Percentiles rank a stretch among this genome's conserved stretches.
Evolutionary conservation across 2,329 filamentous ascomycete genomes (phyloP).

Genomic region (Mycosphaerella sp.): DNA sequence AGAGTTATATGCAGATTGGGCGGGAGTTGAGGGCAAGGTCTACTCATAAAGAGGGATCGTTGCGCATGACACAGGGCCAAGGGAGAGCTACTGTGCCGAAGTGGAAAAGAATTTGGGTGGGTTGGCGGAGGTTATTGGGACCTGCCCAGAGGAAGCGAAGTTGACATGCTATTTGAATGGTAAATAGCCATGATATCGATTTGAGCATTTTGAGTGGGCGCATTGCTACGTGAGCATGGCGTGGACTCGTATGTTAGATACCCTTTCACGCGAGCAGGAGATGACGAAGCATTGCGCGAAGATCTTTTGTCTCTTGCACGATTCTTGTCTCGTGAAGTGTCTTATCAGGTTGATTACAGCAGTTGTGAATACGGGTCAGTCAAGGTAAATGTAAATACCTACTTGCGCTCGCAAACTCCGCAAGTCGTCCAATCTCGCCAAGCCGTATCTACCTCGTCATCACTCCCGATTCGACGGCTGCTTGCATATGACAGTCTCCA

Average conservation of each 20-base stretch:
- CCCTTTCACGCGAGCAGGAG: neutral
- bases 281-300: neutral
- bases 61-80: slow-evolving; percentile 33
- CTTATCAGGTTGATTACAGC: no score
- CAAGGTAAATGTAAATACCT: no score
- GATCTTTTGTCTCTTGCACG: neutral
- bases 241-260: slow-evolving; percentile 1
- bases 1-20: slow-evolving; percentile 72
- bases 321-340: no score
- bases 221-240: neutral
- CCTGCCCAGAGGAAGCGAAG: slow-evolving; percentile 11
- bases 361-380: no score
- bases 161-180: neutral
- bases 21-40: slow-evolving; percentile 44
- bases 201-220: neutral
- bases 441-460: neutral
- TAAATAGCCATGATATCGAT: neutral
- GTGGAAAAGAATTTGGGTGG: slow-evolving; percentile 49
- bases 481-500: neutral
- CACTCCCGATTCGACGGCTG: neutral
- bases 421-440: no score
- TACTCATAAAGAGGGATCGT: slow-evolving; percentile 32
- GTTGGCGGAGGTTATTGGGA: slow-evolving; percentile 49
- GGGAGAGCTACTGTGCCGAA: slow-evolving; percentile 44
- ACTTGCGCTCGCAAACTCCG: no score